Evolutionary conservation across 2,329 filamentous ascomycete species (phyloP), one percentile per base, ranked within the genome.

Genomic region (Davidsoniella neocaledoniae): DNA sequence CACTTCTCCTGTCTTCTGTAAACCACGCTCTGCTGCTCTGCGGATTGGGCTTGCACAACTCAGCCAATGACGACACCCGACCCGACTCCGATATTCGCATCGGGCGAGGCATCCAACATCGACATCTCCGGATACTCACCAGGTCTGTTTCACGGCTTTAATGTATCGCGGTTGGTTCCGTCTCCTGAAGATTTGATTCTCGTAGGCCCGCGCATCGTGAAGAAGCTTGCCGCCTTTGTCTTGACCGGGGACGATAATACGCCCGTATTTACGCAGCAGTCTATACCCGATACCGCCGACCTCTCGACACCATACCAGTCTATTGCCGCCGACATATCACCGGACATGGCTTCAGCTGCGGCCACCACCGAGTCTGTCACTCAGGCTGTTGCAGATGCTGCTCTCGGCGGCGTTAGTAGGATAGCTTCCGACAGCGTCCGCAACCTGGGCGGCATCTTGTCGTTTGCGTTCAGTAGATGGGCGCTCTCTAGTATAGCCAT

Each of bases 391-490:
- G 29, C 29, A 21, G 26, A 16, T 12, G 17, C 43, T 19, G 26
- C 37, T 17, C 6, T 38, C 14, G 62, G 65, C 21, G 57, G 61
- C 33, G 62, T 64, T 50, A 69, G 71, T 5, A 67, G 68, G 29
- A 68, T 80, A 54, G 72, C 75, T 5, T 62, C 77, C 55, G 77
- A 80, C 56, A 67, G 75, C 21, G 68, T 72, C 1, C 77, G 81
- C 60, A 86, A 83, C 41, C 71, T 95, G 41, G 84, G 86, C 42
- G 87, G 85, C 54, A 78, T 96, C 52, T 88, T 96, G 64, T 83
- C 79, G 58, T 98, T 96, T 64, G 72, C 87, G 41, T 93, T 85
- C 1, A 93, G 86, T 64, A 83, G 83, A 63, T 96, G 91, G 91
- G 88, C 90, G 0, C 68, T 96, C 52, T 80, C 81, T 48, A 95